Conservation (phyloP, 768 basidiomycete species). For the Auricularia cornea region DNA sequence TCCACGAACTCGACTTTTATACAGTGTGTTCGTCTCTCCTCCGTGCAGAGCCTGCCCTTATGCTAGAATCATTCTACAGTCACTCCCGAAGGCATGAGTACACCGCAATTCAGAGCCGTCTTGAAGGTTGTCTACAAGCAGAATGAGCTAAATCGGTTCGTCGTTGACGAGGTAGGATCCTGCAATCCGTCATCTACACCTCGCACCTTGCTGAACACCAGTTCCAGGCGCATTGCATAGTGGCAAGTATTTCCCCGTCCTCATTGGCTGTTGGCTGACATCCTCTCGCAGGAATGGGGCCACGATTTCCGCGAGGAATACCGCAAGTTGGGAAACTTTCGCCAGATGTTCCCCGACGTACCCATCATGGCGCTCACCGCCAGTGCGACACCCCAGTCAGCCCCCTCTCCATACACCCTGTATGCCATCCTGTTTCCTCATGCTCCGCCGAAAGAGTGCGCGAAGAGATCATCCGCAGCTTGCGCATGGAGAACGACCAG, state of each 20-base stretch:
- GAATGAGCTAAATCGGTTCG: slow-evolving; percentile 57
- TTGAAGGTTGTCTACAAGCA: slow-evolving; percentile 45
- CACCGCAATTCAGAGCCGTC: slow-evolving; percentile 41
- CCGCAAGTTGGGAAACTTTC: slow-evolving; percentile 60
- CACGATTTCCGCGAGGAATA: slow-evolving; percentile 75
- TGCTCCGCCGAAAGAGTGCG: slow-evolving; percentile 49
- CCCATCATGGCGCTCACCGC: slow-evolving; percentile 88
- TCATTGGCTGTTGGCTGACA: too few relatives aligned
- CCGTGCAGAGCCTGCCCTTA: neutral
- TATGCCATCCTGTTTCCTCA: neutral
- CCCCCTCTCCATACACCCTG: slow-evolving; percentile 1
- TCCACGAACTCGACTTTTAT: slow-evolving; percentile 55
- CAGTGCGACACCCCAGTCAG: slow-evolving; percentile 64
- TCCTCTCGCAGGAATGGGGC: slow-evolving; percentile 75
- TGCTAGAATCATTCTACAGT: slow-evolving; percentile 33
- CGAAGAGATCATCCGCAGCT: slow-evolving; percentile 57
- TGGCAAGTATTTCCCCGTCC: too few relatives aligned
- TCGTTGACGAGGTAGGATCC: slow-evolving; percentile 66
- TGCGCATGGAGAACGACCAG: slow-evolving; percentile 48
- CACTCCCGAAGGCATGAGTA: slow-evolving; percentile 68
- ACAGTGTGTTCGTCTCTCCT: slow-evolving; percentile 41
- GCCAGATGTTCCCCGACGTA: slow-evolving; percentile 53
- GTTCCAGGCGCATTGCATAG: slow-evolving; percentile 77
- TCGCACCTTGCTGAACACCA: too few relatives aligned
- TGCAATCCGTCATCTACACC: slow-evolving; percentile 1